A percentile compares a stretch with the other conserved stretches of the same genome.
Conservation (phyloP, 2,329 filamentous ascomycete species). For the Pseudogymnoascus sp. region DNA sequence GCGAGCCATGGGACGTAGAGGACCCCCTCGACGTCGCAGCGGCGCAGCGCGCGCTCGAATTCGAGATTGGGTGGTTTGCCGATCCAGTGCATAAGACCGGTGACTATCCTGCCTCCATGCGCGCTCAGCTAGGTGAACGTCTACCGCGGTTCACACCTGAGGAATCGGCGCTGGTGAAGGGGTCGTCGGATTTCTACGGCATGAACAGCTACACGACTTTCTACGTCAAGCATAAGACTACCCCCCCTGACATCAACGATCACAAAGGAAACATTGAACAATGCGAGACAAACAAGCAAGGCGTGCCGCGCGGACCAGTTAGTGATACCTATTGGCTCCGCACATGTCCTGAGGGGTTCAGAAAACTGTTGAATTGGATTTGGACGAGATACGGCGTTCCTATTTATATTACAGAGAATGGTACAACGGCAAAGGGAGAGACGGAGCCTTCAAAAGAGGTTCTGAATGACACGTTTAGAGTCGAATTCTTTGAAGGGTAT, state of each 20-base stretch:
- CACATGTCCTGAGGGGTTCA: slow-evolving; percentile 71
- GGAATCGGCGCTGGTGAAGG: slow-evolving; percentile 67
- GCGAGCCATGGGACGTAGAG: slow-evolving; percentile 74
- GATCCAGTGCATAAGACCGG: slow-evolving; percentile 76
- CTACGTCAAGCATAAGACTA: slow-evolving; percentile 69
- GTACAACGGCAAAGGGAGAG: slow-evolving; percentile 76
- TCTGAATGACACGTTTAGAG: slow-evolving; percentile 74
- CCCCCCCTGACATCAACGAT: slow-evolving; percentile 57
- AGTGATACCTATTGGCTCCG: slow-evolving; percentile 78
- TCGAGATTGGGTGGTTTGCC: slow-evolving; percentile 81
- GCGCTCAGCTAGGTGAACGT: slow-evolving; percentile 69
- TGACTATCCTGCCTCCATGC: slow-evolving; percentile 78
- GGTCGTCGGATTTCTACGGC: slow-evolving; percentile 86
- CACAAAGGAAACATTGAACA: slow-evolving; percentile 70
- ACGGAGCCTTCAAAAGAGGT: slow-evolving; percentile 66
- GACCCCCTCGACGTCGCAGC: slow-evolving; percentile 74
- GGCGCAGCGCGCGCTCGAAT: slow-evolving; percentile 75
- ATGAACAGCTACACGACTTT: slow-evolving; percentile 93
- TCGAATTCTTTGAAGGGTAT: slow-evolving; percentile 72
- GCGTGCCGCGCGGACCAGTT: slow-evolving; percentile 70
- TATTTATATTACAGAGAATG: slow-evolving; percentile 85
- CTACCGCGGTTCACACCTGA: slow-evolving; percentile 69
- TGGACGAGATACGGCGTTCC: slow-evolving; percentile 70
- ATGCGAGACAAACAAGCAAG: slow-evolving; percentile 63
- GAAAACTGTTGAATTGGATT: slow-evolving; percentile 70